Conservation (phyloP, 1,284 basidiomycete genomes). For the Flammula alnicola region DNA sequence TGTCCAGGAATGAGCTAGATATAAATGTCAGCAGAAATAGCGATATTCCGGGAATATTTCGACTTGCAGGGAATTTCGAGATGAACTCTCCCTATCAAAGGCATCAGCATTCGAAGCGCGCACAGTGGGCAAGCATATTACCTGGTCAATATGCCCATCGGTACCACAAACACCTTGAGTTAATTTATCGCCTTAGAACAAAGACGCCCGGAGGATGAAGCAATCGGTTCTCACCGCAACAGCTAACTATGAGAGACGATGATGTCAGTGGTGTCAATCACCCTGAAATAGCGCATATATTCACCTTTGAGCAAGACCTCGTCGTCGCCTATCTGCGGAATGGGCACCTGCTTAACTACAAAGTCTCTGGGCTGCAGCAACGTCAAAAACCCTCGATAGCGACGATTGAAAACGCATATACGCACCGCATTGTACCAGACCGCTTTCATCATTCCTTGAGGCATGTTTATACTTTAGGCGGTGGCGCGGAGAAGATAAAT, state of each 20-base stretch:
- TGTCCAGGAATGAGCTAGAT: slow-evolving; percentile 79
- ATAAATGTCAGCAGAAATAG: background rate
- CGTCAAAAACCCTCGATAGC: background rate
- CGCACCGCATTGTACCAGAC: slow-evolving; percentile 41
- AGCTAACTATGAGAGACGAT: slow-evolving; percentile 29
- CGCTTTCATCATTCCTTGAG: slow-evolving; percentile 37
- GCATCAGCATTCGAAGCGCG: slow-evolving; percentile 2
- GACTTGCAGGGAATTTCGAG: slow-evolving; percentile 68
- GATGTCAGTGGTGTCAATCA: background rate
- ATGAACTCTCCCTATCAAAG: slow-evolving; percentile 70
- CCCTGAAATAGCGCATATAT: slow-evolving; percentile 1
- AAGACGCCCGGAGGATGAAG: background rate
- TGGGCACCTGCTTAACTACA: slow-evolving; percentile 62
- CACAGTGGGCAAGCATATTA: slow-evolving; percentile 16
- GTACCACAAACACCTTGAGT: slow-evolving; percentile 65
- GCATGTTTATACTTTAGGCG: slow-evolving; percentile 9
- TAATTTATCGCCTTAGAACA: background rate
- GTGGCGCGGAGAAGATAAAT: background rate
- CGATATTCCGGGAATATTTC: background rate
- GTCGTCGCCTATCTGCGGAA: slow-evolving; percentile 64
- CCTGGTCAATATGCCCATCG: slow-evolving; percentile 76
- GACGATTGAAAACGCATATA: slow-evolving; percentile 1
- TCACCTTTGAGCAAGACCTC: slow-evolving; percentile 75
- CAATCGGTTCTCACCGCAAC: slow-evolving; percentile 41
- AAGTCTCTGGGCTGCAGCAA: slow-evolving; percentile 62